phyloP scores from a whole-genome alignment of 345 rosid species.

The Geranium brycei region DNA sequence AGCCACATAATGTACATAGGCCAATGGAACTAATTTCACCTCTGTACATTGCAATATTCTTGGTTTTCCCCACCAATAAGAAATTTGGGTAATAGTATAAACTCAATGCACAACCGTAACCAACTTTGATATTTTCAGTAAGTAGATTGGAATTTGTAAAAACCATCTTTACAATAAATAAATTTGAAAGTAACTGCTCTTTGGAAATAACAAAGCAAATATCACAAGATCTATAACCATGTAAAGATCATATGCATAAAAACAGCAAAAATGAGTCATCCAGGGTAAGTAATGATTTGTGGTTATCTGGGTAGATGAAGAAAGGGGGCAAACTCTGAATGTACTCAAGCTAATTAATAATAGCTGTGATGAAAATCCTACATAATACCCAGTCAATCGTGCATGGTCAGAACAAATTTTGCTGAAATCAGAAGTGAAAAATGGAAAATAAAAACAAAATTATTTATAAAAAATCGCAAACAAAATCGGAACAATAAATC shows the following conservation, averaged over 20 bases:
- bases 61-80: background rate
- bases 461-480: too few species aligned
- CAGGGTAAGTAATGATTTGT: too few species aligned
- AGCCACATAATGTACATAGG: background rate
- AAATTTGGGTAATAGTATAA: background rate
- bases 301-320: too few species aligned
- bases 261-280: too few species aligned
- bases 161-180: background rate
- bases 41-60: background rate
- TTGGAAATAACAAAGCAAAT: background rate
- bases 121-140: background rate
- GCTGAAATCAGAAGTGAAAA: background rate
- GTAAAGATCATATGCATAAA: too few species aligned
- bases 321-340: too few species aligned
- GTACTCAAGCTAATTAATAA: too few species aligned
- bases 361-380: too few species aligned
- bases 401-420: background rate
- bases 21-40: background rate
- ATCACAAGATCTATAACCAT: too few species aligned
- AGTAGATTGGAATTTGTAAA: background rate
- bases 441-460: background rate
- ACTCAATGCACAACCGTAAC: background rate
- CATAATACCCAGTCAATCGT: background rate
- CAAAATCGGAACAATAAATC: too few species aligned
- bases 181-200: background rate